These are phyloP conservation scores for Candida sanyiensis DNA, from an alignment of 805 yeast genomes.

Conservation along the genomic window DNA sequence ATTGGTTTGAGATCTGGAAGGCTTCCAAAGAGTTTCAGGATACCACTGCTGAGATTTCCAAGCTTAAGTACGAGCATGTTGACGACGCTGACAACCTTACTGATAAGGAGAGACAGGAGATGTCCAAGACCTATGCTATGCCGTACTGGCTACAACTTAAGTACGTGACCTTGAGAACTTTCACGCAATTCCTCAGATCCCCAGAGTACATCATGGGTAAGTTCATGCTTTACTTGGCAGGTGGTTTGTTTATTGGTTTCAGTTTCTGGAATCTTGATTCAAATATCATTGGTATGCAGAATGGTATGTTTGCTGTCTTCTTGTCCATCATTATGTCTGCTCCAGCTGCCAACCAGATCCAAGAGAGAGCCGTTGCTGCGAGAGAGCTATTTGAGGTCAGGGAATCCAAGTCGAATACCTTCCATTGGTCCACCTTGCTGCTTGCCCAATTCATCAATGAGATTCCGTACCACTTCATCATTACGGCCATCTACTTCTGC, in stretches of 20 bases:
- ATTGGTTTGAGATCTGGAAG: slow-evolving; percentile 62
- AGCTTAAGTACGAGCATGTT: slow-evolving; percentile 8
- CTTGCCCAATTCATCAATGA: slow-evolving; percentile 52
- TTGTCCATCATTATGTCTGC: slow-evolving; percentile 54
- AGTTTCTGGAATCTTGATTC: slow-evolving; percentile 57
- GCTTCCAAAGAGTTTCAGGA: slow-evolving; percentile 32
- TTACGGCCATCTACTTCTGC: slow-evolving; percentile 47
- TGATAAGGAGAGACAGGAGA: slow-evolving; percentile 12
- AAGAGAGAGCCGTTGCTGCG: slow-evolving; percentile 50
- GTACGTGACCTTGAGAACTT: slow-evolving; percentile 38
- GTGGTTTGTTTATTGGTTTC: slow-evolving; percentile 70
- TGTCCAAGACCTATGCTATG: slow-evolving; percentile 27
- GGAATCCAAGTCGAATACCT: slow-evolving; percentile 67
- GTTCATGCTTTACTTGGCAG: slow-evolving; percentile 41
- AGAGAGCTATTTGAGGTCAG: slow-evolving; percentile 67
- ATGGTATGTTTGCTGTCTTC: slow-evolving; percentile 57
- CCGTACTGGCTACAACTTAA: slow-evolving; percentile 41
- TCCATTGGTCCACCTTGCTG: slow-evolving; percentile 62
- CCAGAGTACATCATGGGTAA: slow-evolving; percentile 60
- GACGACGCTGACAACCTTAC: slow-evolving; percentile 8
- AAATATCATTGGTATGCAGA: slow-evolving; percentile 51
- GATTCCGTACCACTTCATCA: slow-evolving; percentile 49
- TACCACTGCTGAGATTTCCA: slow-evolving; percentile 27
- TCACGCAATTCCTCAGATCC: slow-evolving; percentile 49
- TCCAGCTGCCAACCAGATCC: slow-evolving; percentile 59